Evolutionary conservation across 73 alveolate genomes (phyloP).

Genomic region (Paramecium octaurelia): DNA sequence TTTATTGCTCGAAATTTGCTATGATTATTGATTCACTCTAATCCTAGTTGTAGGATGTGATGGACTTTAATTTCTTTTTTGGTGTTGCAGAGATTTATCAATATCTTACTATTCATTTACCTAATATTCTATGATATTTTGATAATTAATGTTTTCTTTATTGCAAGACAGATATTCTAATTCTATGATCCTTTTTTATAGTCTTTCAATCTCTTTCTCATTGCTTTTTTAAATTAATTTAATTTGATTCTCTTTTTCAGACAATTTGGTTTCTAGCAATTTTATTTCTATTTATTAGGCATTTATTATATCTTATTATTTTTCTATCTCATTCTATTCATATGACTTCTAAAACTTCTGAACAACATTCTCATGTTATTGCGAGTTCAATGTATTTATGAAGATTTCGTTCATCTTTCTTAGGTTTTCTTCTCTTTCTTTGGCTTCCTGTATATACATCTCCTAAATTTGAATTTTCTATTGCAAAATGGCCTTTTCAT

Average conservation of each 20-base stretch:
- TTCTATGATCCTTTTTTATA: background rate
- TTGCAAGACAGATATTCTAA: background rate
- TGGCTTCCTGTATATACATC: constrained; percentile 50
- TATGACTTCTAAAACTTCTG: background rate
- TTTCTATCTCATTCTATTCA: background rate
- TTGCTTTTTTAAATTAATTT: background rate
- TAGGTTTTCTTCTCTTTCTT: constrained; percentile 58
- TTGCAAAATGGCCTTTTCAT: constrained; percentile 54
- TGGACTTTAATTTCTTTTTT: constrained; percentile 39
- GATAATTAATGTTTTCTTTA: background rate
- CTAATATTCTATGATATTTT: background rate
- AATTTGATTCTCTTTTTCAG: constrained; percentile 10
- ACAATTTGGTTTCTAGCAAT: background rate
- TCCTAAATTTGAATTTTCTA: constrained; percentile 47
- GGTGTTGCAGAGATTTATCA: background rate
- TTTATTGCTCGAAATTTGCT: background rate
- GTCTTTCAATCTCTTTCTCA: constrained; percentile 11
- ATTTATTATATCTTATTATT: constrained; percentile 2
- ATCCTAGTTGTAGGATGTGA: constrained; percentile 44
- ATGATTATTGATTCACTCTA: background rate
- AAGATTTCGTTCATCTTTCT: constrained; percentile 61
- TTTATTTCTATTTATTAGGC: background rate
- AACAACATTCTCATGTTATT: constrained; percentile 3
- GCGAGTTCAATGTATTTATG: background rate
- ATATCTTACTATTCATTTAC: background rate